Base-by-base conservation (phyloP, 805 yeast genomes). In the Ogataea parapolymorpha region DNA sequence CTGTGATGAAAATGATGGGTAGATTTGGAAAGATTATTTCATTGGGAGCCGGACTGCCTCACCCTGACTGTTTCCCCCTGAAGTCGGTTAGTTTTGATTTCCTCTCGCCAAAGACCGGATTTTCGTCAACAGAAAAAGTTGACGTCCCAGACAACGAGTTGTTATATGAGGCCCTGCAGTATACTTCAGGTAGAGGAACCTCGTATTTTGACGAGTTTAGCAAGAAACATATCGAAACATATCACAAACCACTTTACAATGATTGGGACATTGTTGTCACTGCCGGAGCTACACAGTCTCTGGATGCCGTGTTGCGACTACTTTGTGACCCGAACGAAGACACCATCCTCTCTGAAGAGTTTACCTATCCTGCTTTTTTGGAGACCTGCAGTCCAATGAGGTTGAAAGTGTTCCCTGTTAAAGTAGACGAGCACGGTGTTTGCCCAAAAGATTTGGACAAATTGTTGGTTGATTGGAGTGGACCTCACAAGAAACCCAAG, bases 281-380 rank as follows among this genome's bases (percentile, higher is more conserved):
- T 37, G 75, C 82, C 10, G 98, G 98, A 50, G 87, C 86, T 68
- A 90, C 97, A n/a, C 87, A 85, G 63, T 77, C 86, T 5, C 82
- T 95, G 82, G 96, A 90, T 55, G 75, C 93, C 3, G 72, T 80
- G 17, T 72, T 91, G 57, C 77, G 97, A 63, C 78, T 90, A 24
- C 78, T 91, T 56, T 71, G 81, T 55, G 68, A 79, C 58, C 78
- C 82, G 44, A 95, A 91, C 31, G 56, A 47, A 26, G 99, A 91
- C 59, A 67, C 81, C n/a, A 74, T 91, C 38, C 66, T 91, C 46
- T 83, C 82, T 25, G 98, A 91, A 64, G 88, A 84, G 56, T 79
- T 76, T 66, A 71, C 90, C 11, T 91, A 89, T 68, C 74, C 93
- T 9, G 84, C 95, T 20, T 89, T 95, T 25, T 67, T 86, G 45